Evolutionary conservation across 1,284 basidiomycete species (phyloP).

Genomic region (Ustilago loliicola): DNA sequence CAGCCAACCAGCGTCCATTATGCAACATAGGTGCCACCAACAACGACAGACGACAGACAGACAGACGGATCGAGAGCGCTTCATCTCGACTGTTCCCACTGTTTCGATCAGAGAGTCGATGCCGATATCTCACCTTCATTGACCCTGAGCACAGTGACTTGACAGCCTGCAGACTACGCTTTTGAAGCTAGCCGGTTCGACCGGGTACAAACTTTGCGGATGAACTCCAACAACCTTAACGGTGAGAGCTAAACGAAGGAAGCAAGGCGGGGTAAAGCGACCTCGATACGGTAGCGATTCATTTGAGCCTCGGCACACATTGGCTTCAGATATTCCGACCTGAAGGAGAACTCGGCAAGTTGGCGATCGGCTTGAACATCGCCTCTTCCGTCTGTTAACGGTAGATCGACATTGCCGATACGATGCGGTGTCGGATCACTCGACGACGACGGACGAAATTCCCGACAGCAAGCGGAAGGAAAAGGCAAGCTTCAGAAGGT

Average conservation of each 20-base stretch:
- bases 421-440: not conserved
- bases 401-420: not conserved
- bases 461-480: not conserved
- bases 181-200: not conserved
- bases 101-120: no score
- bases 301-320: conserved; percentile 6
- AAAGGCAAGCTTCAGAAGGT: not conserved
- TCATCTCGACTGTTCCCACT: not conserved
- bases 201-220: conserved; percentile 4
- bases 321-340: not conserved
- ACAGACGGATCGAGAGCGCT: not conserved
- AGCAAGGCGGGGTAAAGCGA: conserved; percentile 12
- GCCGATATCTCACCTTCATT: no score
- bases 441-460: no score
- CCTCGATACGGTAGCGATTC: conserved; percentile 10
- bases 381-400: not conserved
- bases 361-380: not conserved
- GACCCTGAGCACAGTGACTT: not conserved
- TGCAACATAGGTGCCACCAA: conserved; percentile 2
- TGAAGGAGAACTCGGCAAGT: not conserved
- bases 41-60: no score
- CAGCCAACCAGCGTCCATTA: not conserved
- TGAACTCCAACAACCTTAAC: not conserved
- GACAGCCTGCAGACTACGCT: not conserved
- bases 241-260: not conserved